These are phyloP conservation scores for carrot (Daucus carota) DNA, from an alignment of 129 eudicot genomes.

Conservation along the genomic window DH1_v3.0 NC_030384.2:32079001-32079500, in stretches of 20 bases:
- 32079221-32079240: neutral
- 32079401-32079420: neutral
- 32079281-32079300: neutral
- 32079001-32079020: neutral
- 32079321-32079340: neutral
- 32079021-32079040: neutral
- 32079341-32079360: neutral
- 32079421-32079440: neutral
- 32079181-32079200: neutral
- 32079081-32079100: no score
- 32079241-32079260: neutral
- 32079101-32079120: neutral
- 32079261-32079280: neutral
- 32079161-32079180: neutral
- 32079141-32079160: neutral
- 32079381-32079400: neutral
- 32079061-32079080: neutral
- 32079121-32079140: neutral
- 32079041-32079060: neutral
- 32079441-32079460: neutral
- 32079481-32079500: neutral
- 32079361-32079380: neutral
- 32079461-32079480: neutral
- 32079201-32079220: neutral
- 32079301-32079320: neutral